phyloP scores from a whole-genome alignment of 495 filamentous ascomycete genomes.

The Poronia punctata region DNA sequence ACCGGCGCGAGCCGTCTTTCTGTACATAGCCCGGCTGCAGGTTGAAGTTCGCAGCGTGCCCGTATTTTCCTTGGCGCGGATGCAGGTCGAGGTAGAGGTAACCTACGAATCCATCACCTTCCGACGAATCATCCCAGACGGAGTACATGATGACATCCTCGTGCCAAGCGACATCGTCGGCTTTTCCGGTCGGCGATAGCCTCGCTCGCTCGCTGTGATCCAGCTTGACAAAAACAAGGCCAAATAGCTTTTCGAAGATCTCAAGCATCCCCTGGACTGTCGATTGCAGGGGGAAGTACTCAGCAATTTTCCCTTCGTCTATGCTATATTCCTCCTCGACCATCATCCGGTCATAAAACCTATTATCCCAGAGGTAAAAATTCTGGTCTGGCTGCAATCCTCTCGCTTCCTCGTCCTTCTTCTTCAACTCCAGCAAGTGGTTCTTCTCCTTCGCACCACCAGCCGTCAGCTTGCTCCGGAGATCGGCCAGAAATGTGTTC shows the following conservation, averaged over 20 bases:
- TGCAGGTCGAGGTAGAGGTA: conserved; percentile 61
- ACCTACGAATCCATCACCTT: conserved; percentile 53
- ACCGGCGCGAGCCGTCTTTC: conserved; percentile 48
- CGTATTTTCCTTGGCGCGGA: conserved; percentile 56
- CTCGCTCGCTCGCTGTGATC: conserved; percentile 41
- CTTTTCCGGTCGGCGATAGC: conserved; percentile 46
- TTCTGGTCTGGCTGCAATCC: conserved; percentile 56
- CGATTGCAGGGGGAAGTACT: conserved; percentile 85
- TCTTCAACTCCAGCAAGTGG: conserved; percentile 70
- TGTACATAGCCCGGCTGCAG: conserved; percentile 57
- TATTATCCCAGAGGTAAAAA: conserved; percentile 86
- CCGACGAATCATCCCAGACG: conserved; percentile 54
- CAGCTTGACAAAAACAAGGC: conserved; percentile 83
- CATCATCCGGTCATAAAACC: conserved; percentile 83
- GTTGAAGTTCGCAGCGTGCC: conserved; percentile 73
- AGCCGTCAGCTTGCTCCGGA: conserved; percentile 64
- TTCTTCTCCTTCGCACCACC: conserved; percentile 74
- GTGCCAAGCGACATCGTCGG: conserved; percentile 54
- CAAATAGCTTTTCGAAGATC: conserved; percentile 92
- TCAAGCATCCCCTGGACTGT: conserved; percentile 86
- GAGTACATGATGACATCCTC: conserved; percentile 57
- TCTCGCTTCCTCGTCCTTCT: conserved; percentile 57
- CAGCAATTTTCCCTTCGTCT: conserved; percentile 81
- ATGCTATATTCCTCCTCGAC: conserved; percentile 84
- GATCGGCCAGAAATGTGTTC: conserved; percentile 72